These are phyloP conservation scores for Trichoderma gracile DNA, from an alignment of 2,329 filamentous ascomycete species.

Conservation along the genomic window DNA sequence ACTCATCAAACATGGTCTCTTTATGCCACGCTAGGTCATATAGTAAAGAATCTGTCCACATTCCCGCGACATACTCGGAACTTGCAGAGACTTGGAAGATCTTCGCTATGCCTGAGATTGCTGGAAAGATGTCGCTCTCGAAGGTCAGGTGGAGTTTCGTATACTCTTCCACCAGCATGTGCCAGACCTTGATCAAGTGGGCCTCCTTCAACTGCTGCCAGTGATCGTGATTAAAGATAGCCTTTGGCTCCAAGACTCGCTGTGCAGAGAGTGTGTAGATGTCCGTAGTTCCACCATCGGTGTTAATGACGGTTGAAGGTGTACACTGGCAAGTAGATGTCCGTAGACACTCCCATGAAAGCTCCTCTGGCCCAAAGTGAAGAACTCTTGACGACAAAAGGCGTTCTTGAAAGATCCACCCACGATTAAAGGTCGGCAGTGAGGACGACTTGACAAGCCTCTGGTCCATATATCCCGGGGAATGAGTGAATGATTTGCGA, in stretches of 20 bases:
- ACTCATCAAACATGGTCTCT: neutral
- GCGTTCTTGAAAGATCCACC: constrained; percentile 28
- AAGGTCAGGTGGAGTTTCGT: constrained; percentile 24
- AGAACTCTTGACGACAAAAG: constrained; percentile 23
- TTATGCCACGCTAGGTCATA: constrained; percentile 27
- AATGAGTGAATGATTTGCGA: constrained; percentile 23
- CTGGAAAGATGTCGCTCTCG: constrained; percentile 28
- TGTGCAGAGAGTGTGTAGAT: neutral
- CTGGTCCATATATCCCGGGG: constrained; percentile 25
- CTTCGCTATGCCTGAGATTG: constrained; percentile 28
- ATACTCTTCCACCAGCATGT: constrained; percentile 27
- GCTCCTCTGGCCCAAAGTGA: constrained; percentile 27
- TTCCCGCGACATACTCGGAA: constrained; percentile 25
- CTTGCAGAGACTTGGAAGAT: constrained; percentile 8
- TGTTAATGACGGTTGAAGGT: neutral
- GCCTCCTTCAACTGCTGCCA: neutral
- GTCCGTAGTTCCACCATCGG: neutral
- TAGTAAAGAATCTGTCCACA: constrained; percentile 23
- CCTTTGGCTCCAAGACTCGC: constrained; percentile 4
- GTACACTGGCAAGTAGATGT: constrained; percentile 25
- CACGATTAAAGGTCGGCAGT: constrained; percentile 25
- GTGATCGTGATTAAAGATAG: constrained; percentile 3
- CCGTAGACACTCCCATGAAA: constrained; percentile 28
- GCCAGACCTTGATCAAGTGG: constrained; percentile 19
- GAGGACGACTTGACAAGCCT: neutral